phyloP scores from a whole-genome alignment of 352 stramenopile genomes.

The Pythium graminicola region DNA sequence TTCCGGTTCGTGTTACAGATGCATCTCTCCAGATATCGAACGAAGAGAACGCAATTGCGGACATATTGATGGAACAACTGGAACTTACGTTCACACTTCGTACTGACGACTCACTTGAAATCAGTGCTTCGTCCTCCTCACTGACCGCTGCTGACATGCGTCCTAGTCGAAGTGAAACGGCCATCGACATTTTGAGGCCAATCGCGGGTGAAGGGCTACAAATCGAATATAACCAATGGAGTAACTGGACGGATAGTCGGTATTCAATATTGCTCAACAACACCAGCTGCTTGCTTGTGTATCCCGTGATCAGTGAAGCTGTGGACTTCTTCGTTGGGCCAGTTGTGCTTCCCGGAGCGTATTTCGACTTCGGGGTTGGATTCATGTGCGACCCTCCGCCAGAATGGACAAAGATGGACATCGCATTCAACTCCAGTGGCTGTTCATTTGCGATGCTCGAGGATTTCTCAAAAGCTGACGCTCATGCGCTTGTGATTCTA shows the following conservation, averaged over 20 bases:
- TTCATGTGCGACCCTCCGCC: constrained; percentile 57
- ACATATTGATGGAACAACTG: constrained; percentile 78
- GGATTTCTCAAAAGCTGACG: constrained; percentile 60
- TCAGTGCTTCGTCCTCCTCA: constrained; percentile 50
- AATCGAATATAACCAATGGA: constrained; percentile 71
- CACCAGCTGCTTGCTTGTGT: constrained; percentile 73
- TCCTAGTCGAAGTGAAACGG: constrained; percentile 37
- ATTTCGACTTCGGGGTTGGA: constrained; percentile 51
- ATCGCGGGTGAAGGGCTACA: constrained; percentile 64
- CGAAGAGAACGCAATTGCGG: constrained; percentile 43
- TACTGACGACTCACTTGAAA: constrained; percentile 77
- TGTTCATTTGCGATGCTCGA: constrained; percentile 82
- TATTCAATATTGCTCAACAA: constrained; percentile 70
- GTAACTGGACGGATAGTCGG: constrained; percentile 64
- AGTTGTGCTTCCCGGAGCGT: constrained; percentile 37
- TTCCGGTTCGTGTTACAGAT: constrained; percentile 70
- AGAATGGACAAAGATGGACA: constrained; percentile 81
- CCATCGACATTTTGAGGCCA: constrained; percentile 65
- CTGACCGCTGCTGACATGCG: constrained; percentile 62
- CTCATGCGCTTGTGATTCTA: constrained; percentile 68
- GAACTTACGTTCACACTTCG: constrained; percentile 69
- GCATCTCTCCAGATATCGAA: constrained; percentile 67
- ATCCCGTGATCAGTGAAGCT: constrained; percentile 54
- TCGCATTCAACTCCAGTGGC: constrained; percentile 49
- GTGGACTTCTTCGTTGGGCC: constrained; percentile 60